These are phyloP conservation scores for Starmerella powellii DNA, from an alignment of 805 yeast species.

Conservation along the genomic window DNA sequence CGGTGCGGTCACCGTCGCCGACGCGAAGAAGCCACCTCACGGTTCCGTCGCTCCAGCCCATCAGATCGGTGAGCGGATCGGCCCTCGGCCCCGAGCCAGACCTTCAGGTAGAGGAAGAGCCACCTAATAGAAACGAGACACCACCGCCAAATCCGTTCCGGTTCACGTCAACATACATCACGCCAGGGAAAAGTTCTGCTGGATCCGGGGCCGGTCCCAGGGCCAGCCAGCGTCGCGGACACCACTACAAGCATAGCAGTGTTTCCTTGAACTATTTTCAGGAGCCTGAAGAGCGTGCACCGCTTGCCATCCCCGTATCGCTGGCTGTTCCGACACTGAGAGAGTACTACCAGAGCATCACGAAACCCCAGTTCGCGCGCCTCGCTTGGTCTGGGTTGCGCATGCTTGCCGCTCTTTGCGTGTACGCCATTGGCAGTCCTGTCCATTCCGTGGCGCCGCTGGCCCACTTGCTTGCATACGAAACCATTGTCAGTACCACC, in stretches of 20 bases:
- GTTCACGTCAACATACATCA: slow-evolving; percentile 42
- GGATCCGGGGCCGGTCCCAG: slow-evolving; percentile 15
- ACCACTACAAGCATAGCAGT: slow-evolving; percentile 88
- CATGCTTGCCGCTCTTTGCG: slow-evolving; percentile 38
- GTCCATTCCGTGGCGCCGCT: slow-evolving; percentile 43
- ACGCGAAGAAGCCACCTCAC: not conserved
- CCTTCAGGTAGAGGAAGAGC: not conserved
- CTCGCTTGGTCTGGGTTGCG: slow-evolving; percentile 52
- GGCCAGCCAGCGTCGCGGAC: slow-evolving; percentile 61
- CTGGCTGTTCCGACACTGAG: slow-evolving; percentile 58
- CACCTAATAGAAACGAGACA: not conserved
- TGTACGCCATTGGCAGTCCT: slow-evolving; percentile 33
- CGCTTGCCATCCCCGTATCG: slow-evolving; percentile 47
- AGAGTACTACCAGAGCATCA: slow-evolving; percentile 54
- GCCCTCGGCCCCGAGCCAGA: slow-evolving; percentile 5
- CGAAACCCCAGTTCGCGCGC: slow-evolving; percentile 44
- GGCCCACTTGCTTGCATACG: slow-evolving; percentile 80
- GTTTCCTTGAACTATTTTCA: slow-evolving; percentile 92
- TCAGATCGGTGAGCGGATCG: slow-evolving; percentile 15
- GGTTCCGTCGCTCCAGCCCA: slow-evolving; percentile 10
- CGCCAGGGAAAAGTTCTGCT: slow-evolving; percentile 21
- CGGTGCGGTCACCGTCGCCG: slow-evolving; percentile 4
- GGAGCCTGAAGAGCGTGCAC: slow-evolving; percentile 70
- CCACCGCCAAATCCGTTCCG: slow-evolving; percentile 41
- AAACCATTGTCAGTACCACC: slow-evolving; percentile 62